Conservation (phyloP, 208 protist species). For the Phytomonas francai region DNA sequence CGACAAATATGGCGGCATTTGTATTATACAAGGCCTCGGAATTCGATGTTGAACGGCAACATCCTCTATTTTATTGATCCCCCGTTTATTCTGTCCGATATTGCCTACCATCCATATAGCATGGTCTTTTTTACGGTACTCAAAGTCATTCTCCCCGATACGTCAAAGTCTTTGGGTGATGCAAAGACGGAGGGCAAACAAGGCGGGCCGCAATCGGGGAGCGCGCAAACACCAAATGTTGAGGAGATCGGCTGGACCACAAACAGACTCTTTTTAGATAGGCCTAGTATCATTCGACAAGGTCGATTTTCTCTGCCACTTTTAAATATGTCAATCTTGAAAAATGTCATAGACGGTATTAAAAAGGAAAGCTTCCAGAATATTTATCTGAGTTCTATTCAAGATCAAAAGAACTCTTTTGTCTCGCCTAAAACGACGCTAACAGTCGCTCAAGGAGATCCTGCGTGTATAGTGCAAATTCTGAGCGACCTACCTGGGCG, state of each 20-base stretch:
- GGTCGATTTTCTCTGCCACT: slow-evolving; percentile 51
- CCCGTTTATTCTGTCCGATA: slow-evolving; percentile 28
- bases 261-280: slow-evolving; percentile 47
- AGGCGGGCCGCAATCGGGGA: not conserved
- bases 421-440: slow-evolving; percentile 35
- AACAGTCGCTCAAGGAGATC: slow-evolving; percentile 55
- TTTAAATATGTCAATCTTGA: slow-evolving; percentile 26
- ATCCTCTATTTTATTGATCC: slow-evolving; percentile 45
- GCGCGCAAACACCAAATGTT: not conserved
- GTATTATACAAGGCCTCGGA: slow-evolving; percentile 19
- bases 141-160: slow-evolving; percentile 19
- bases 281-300: slow-evolving; percentile 28
- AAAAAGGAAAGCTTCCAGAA: slow-evolving; percentile 31
- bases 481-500: slow-evolving; percentile 34
- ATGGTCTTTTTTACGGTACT: slow-evolving; percentile 46
- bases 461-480: slow-evolving; percentile 22
- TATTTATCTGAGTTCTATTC: slow-evolving; percentile 27
- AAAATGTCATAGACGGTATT: slow-evolving; percentile 29
- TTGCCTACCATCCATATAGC: slow-evolving; percentile 18
- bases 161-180: not conserved
- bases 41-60: slow-evolving; percentile 55
- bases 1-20: slow-evolving; percentile 7
- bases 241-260: slow-evolving; percentile 50
- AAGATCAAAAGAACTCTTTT: slow-evolving; percentile 26
- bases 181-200: not conserved